These are phyloP conservation scores for Blastobotrys robertii DNA, from an alignment of 805 yeast species.

Conservation along the genomic window DNA sequence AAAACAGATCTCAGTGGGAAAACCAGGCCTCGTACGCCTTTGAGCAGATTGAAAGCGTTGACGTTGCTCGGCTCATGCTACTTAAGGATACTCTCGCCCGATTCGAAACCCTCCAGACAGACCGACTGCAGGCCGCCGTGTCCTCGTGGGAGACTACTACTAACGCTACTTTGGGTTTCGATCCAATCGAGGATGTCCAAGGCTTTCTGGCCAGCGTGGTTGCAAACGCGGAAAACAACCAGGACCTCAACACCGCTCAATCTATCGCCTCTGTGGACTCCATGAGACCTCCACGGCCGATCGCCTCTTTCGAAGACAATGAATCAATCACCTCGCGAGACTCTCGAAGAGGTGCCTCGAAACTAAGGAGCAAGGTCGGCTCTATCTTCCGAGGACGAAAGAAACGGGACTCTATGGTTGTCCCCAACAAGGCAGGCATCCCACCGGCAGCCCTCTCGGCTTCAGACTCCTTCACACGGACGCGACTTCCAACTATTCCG, in stretches of 20 bases:
- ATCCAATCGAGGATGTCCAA: conserved; percentile 48
- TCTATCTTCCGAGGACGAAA: conserved; percentile 27
- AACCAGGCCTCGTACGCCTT: conserved; percentile 68
- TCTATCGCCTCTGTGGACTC: background rate
- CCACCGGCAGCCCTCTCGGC: conserved; percentile 2
- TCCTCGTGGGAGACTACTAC: conserved; percentile 52
- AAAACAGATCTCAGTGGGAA: conserved; percentile 48
- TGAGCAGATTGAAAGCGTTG: conserved; percentile 65
- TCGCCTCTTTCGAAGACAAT: background rate
- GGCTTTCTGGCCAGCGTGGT: background rate
- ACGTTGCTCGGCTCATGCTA: conserved; percentile 48
- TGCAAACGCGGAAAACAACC: background rate
- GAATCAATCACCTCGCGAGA: background rate
- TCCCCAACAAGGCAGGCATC: conserved; percentile 5
- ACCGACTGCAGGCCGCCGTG: conserved; percentile 37
- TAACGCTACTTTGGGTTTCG: conserved; percentile 54
- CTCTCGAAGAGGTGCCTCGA: conserved; percentile 5
- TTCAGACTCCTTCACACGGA: conserved; percentile 4
- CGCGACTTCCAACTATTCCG: conserved; percentile 16
- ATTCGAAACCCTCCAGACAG: conserved; percentile 52
- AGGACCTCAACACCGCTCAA: too few species aligned
- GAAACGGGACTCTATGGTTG: conserved; percentile 10
- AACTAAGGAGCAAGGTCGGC: conserved; percentile 28
- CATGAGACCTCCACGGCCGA: background rate
- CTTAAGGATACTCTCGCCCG: conserved; percentile 58